These are phyloP conservation scores for Schoenoplectus tabernaemontani DNA, from an alignment of 202 grass and related monocot genomes.

Conservation along the genomic window DNA sequence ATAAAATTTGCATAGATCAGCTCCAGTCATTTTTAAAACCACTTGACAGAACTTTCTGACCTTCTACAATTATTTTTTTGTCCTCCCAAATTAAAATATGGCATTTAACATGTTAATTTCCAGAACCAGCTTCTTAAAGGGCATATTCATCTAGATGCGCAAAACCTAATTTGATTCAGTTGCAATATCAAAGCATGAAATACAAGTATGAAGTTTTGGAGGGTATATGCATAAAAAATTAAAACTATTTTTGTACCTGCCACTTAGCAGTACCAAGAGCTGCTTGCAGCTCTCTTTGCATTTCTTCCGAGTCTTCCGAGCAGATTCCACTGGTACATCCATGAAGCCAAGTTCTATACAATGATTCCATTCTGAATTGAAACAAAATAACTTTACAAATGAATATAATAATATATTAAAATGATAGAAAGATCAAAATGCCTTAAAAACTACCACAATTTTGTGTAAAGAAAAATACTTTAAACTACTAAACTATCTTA, in stretches of 20 bases:
- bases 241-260: conserved; percentile 61
- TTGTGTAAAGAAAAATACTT: not conserved
- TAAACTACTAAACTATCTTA: not conserved
- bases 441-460: not conserved
- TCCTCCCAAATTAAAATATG: not conserved
- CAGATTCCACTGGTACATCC: conserved; percentile 28
- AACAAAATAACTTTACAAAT: not conserved
- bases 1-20: not conserved
- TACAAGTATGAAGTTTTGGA: not conserved
- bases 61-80: not conserved
- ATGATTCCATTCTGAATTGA: conserved; percentile 64
- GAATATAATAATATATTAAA: conserved; percentile 9
- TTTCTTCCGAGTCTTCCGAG: conserved; percentile 33
- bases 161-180: not conserved
- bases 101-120: not conserved
- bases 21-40: not conserved
- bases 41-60: not conserved
- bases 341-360: conserved; percentile 65
- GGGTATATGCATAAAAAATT: not conserved
- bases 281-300: conserved; percentile 60
- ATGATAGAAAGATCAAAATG: conserved; percentile 3
- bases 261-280: conserved; percentile 87
- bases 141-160: not conserved
- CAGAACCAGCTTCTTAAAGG: not conserved
- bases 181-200: not conserved